Percentiles rank a stretch among this genome's conserved stretches.
Evolutionary conservation across 2,329 filamentous ascomycete species (phyloP).

Genomic region (Trichocomaceae sp.): DNA sequence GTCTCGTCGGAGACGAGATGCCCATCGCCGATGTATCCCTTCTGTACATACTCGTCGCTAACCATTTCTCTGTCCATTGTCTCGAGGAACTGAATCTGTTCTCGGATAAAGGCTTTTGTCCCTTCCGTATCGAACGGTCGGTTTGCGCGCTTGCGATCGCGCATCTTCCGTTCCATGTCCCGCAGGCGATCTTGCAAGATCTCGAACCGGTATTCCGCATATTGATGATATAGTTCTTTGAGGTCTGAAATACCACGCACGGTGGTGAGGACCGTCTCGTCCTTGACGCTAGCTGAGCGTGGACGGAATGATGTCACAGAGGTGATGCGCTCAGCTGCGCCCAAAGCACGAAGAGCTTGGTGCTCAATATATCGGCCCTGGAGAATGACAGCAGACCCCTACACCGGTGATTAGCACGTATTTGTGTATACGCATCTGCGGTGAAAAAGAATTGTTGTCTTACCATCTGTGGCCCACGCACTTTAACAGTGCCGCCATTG

Average conservation of each 20-base stretch:
- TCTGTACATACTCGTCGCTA: conserved; percentile 34
- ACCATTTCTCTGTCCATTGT: conserved; percentile 38
- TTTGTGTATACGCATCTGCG: background rate
- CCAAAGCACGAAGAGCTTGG: conserved; percentile 53
- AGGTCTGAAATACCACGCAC: conserved; percentile 55
- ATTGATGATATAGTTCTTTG: conserved; percentile 55
- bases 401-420: conserved; percentile 8
- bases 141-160: conserved; percentile 27
- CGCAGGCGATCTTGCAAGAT: conserved; percentile 54
- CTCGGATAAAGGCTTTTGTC: conserved; percentile 23
- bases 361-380: conserved; percentile 64
- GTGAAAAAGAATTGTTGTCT: conserved; percentile 17
- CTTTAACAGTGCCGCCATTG: conserved; percentile 50
- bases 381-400: conserved; percentile 59
- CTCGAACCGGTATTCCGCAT: conserved; percentile 56
- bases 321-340: conserved; percentile 55
- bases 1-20: conserved; percentile 34
- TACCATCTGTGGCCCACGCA: conserved; percentile 56
- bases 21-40: conserved; percentile 30
- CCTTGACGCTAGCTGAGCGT: conserved; percentile 46
- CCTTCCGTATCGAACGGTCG: conserved; percentile 27
- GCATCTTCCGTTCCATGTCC: conserved; percentile 19
- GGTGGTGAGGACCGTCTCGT: conserved; percentile 56
- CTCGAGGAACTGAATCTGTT: conserved; percentile 26
- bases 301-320: conserved; percentile 63